Evolutionary conservation across 2,329 filamentous ascomycete genomes (phyloP), one percentile per base, ranked within the genome.

Genomic region (Exophiala mesophila): DNA sequence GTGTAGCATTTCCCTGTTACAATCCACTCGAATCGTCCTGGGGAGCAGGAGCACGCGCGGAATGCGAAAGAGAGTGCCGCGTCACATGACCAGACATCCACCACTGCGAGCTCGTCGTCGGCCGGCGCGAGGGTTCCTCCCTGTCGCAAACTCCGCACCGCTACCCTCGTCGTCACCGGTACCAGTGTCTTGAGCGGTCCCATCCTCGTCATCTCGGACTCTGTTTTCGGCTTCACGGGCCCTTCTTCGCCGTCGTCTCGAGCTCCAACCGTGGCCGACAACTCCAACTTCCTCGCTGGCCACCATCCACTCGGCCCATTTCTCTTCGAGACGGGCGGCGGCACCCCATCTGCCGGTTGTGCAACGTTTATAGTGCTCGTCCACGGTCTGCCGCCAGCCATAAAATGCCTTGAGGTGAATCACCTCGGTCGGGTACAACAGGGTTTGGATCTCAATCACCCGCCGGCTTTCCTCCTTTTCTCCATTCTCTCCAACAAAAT

Each of bases 301-400:
- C 67, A 94, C 86, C 88, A 96, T 96, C 63, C 88, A 94, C 41
- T 94, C 85, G 0, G 84, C 83, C 90, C 90, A 97, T 62, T 90
- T 94, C 51, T 82, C 76, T 69, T 95, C 89, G 15, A 97, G 72
- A n/a, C 86, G 73, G 26, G 73, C 74, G 1, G 92, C 92, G 1
- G 85, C 75, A 0, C 73, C 70, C 45, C 88, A 76, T 49, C 95
- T 85, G 5, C 87, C 87, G 3, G 78, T 73, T 38, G 94, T 63
- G 1, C 96, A 86, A 3, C 89, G 79, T 67, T 89, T 90, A 39
- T 82, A 88, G 64, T 97, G 90, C 62, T 96, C 88, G 54, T 96
- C 85, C 3, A 96, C 88, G 0, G 88, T 96, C 67, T 87, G 86
- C 66, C 97, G 90, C 78, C 87, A 96, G 30, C 85, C 88, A 62